A percentile compares a stretch with the other conserved stretches of the same genome.
phyloP scores from a whole-genome alignment of 768 basidiomycete species.

The Lentinula boryana region DNA sequence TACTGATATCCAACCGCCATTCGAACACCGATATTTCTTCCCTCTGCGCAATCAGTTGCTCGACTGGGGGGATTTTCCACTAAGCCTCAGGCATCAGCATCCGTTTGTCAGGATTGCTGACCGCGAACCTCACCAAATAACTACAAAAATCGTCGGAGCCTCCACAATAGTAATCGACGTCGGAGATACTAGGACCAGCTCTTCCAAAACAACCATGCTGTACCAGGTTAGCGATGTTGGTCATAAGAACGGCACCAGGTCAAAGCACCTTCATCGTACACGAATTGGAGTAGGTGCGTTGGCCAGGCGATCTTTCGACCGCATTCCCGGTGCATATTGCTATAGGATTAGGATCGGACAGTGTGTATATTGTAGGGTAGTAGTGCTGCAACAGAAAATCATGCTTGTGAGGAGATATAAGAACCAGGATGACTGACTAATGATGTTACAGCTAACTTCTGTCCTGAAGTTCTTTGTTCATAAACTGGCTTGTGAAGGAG shows the following conservation, averaged over 20 bases:
- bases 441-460: slow-evolving; percentile 59
- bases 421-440: slow-evolving; percentile 36
- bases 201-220: slow-evolving; percentile 78
- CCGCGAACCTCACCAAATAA: slow-evolving; percentile 34
- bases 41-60: slow-evolving; percentile 38
- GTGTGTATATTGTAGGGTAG: slow-evolving; percentile 62
- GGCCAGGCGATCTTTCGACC: slow-evolving; percentile 48
- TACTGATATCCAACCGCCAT: slow-evolving; percentile 34
- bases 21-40: slow-evolving; percentile 35
- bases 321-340: slow-evolving; percentile 59
- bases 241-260: not conserved
- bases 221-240: slow-evolving; percentile 3
- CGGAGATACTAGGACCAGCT: slow-evolving; percentile 42
- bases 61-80: slow-evolving; percentile 63
- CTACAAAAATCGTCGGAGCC: slow-evolving; percentile 81
- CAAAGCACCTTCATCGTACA: slow-evolving; percentile 72
- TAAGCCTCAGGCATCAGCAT: not conserved
- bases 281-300: slow-evolving; percentile 60
- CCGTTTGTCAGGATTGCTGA: not conserved
- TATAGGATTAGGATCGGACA: slow-evolving; percentile 64
- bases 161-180: slow-evolving; percentile 59
- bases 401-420: not conserved
- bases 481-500: not conserved
- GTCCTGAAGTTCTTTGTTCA: slow-evolving; percentile 32
- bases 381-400: slow-evolving; percentile 41